Evolutionary conservation across 2,329 filamentous ascomycete genomes (phyloP), one percentile per base, ranked within the genome.

Genomic region (Aspergillus terreus): DNA sequence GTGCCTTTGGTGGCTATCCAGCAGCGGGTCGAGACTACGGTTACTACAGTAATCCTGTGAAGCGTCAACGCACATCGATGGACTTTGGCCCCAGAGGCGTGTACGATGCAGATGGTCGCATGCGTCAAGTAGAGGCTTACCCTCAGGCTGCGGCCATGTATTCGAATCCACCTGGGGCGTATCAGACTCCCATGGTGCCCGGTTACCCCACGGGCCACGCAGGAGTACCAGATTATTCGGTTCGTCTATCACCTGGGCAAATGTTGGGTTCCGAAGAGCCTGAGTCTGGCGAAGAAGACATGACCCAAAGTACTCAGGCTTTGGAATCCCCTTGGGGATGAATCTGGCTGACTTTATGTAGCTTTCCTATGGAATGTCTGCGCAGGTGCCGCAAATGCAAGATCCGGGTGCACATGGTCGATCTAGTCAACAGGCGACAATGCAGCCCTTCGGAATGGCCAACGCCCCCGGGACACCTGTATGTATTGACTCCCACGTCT

Each of bases 1-100:
- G 60, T 38, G 57, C 61, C n/a, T 70, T 65, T 48, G 51, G 58
- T 19, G 64, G 63, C 5, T 72, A 72, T 53, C 64, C 69, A 30
- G 47, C 66, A 25, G 41, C 67, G 17, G 56, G 52, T 49, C 54
- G 66, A 53, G 71, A 73, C 43, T 73, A 72, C 46, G 51, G 58
- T 12, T 71, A 69, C 47, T 70, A 70, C 47, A 59, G 56, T 42
- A 17, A 12, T 25, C 64, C 71, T 2, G 61, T 66, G 41, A 74
- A 74, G 52, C 70, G 71, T 17, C 64, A 70, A 51, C 69, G 71
- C 21, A 72, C 70, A 14, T 72, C 71, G 4, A 60, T 72, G 9
- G 71, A 73, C 36, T 67, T 67, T 58, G 67, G 68, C 15, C 61
- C 60, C 11, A 63, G 68, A 50, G 58, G 58, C 41, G 58, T 73